Evolutionary conservation across 2,329 filamentous ascomycete species (phyloP).

Genomic region (Ophiocordyceps camponoti-floridani): DNA sequence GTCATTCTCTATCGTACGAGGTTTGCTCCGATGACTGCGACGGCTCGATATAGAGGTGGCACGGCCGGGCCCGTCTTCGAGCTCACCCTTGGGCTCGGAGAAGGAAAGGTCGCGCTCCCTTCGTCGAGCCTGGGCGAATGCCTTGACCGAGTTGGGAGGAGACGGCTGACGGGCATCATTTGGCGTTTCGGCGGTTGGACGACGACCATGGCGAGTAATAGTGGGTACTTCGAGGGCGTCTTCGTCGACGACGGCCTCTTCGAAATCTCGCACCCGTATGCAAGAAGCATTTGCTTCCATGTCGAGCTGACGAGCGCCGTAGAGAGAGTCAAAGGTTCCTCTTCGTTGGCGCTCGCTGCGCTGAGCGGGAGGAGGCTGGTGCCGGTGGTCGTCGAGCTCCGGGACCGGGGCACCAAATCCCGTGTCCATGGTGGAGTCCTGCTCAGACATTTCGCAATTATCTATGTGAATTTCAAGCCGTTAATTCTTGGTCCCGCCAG

Average conservation of each 20-base stretch:
- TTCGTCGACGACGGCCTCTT: conserved; percentile 60
- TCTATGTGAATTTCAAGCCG: neutral
- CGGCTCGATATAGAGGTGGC: conserved; percentile 54
- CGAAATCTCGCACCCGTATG: conserved; percentile 59
- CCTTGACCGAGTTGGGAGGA: conserved; percentile 92
- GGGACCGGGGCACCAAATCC: conserved; percentile 59
- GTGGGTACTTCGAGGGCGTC: conserved; percentile 44
- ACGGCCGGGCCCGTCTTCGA: conserved; percentile 39
- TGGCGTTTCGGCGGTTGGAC: conserved; percentile 37
- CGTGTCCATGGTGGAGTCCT: conserved; percentile 40
- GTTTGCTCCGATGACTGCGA: conserved; percentile 36
- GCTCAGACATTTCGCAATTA: conserved; percentile 42
- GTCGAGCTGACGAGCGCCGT: conserved; percentile 30
- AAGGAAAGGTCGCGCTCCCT: conserved; percentile 56
- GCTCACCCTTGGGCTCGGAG: conserved; percentile 26
- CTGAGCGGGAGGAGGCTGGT: conserved; percentile 42
- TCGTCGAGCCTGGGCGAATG: conserved; percentile 79
- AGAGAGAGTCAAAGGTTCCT: conserved; percentile 57
- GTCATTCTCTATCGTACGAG: conserved; percentile 44
- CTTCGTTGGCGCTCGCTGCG: conserved; percentile 43
- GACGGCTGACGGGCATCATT: conserved; percentile 53
- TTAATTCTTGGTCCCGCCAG: neutral
- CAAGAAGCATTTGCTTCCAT: conserved; percentile 16
- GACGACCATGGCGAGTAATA: conserved; percentile 25
- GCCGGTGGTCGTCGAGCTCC: conserved; percentile 75